phyloP scores from a whole-genome alignment of 345 rosid genomes.

The Kandelia obovata region DNA sequence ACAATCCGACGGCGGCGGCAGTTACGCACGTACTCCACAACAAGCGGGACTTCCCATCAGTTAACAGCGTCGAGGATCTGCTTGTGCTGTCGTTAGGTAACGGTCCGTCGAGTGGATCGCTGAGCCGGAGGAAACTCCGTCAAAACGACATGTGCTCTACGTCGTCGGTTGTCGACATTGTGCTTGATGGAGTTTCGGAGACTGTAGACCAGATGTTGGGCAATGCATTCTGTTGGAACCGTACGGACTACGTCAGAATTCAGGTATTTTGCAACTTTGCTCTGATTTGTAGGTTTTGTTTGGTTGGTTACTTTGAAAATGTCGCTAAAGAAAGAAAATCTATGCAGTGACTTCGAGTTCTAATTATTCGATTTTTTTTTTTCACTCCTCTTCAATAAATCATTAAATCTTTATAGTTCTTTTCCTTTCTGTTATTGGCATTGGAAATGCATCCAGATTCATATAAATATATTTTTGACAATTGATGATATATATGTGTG shows the following conservation, averaged over 20 bases:
- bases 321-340: not conserved
- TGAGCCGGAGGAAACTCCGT: constrained; percentile 27
- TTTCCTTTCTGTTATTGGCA: too few relatives aligned
- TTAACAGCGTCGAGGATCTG: constrained; percentile 82
- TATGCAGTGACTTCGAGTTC: not conserved
- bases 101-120: constrained; percentile 44
- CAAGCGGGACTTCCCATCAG: constrained; percentile 87
- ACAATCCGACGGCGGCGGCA: constrained; percentile 93
- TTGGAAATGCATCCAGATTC: too few relatives aligned
- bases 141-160: constrained; percentile 64
- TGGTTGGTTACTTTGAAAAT: constrained; percentile 24
- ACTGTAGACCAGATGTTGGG: constrained; percentile 93
- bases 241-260: constrained; percentile 87
- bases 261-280: constrained; percentile 45
- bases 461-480: too few relatives aligned
- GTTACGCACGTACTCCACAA: constrained; percentile 95
- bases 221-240: constrained; percentile 93
- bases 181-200: constrained; percentile 87
- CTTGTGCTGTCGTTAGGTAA: constrained; percentile 80
- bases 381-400: too few relatives aligned
- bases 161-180: constrained; percentile 67
- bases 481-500: too few relatives aligned
- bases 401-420: too few relatives aligned
- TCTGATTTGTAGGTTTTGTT: not conserved
- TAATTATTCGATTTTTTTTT: too few relatives aligned